Percentiles rank a stretch among this genome's conserved stretches.
These are phyloP conservation scores for Komagataella kurtzmanii DNA, from an alignment of 805 yeast species.

Conservation along the genomic window DNA sequence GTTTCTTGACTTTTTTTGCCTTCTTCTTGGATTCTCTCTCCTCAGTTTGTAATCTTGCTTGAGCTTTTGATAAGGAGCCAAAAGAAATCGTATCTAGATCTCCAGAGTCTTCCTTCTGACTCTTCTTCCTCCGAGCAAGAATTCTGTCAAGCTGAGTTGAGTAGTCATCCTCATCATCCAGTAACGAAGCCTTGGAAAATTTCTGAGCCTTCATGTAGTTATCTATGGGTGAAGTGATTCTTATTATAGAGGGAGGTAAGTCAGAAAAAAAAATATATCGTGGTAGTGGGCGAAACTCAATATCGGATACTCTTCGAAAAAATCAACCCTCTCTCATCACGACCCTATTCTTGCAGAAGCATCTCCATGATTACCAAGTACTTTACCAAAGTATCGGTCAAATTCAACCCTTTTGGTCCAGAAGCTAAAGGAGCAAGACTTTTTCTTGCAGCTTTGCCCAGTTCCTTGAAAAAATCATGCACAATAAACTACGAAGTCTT, in stretches of 20 bases:
- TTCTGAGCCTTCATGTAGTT: neutral
- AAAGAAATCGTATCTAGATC: constrained; percentile 13
- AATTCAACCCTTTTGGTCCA: constrained; percentile 62
- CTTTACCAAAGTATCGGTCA: constrained; percentile 63
- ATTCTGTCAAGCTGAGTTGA: constrained; percentile 3
- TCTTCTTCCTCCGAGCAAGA: constrained; percentile 1
- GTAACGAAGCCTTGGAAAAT: neutral
- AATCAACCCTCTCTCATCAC: neutral
- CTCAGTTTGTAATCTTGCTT: constrained; percentile 10
- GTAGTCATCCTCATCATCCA: constrained; percentile 1
- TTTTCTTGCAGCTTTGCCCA: constrained; percentile 71
- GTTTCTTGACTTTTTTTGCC: constrained; percentile 3
- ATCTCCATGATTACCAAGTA: constrained; percentile 77
- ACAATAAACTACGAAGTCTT: constrained; percentile 55
- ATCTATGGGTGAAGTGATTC: neutral
- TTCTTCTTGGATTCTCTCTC: constrained; percentile 6
- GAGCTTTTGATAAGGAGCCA: constrained; percentile 25
- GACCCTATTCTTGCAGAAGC: neutral
- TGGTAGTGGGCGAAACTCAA: neutral
- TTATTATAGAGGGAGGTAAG: neutral
- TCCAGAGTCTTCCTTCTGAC: constrained; percentile 6
- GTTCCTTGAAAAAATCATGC: constrained; percentile 48
- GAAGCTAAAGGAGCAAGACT: constrained; percentile 67
- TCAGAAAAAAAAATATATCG: neutral
- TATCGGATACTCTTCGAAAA: neutral